A percentile compares a stretch with the other conserved stretches of the same genome.
Evolutionary conservation across 2,329 filamentous ascomycete species (phyloP).

Genomic region (Sclerotinia subarctica): DNA sequence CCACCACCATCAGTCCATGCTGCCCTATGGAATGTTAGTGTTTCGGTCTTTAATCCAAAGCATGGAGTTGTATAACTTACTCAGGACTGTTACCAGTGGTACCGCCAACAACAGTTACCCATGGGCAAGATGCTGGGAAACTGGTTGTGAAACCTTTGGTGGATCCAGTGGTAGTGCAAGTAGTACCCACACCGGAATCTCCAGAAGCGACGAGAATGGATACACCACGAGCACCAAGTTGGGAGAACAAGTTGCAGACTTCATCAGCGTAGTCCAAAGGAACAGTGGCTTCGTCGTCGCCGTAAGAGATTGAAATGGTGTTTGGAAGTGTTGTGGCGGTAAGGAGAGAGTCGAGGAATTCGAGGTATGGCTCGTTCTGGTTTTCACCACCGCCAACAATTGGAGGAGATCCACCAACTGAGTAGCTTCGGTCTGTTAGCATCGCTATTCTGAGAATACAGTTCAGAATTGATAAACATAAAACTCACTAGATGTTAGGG

Average conservation of each 20-base stretch:
- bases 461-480: background rate
- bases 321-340: constrained; percentile 54
- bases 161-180: constrained; percentile 35
- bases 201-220: constrained; percentile 49
- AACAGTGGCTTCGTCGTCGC: constrained; percentile 51
- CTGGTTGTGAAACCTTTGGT: constrained; percentile 47
- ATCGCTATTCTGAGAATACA: background rate
- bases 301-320: constrained; percentile 56
- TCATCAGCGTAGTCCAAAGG: constrained; percentile 53
- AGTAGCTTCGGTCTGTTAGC: constrained; percentile 40
- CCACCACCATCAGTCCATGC: constrained; percentile 40
- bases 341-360: constrained; percentile 58
- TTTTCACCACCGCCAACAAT: constrained; percentile 48
- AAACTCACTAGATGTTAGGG: constrained; percentile 45
- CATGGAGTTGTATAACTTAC: constrained; percentile 12
- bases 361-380: constrained; percentile 66
- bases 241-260: constrained; percentile 51
- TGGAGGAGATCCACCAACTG: constrained; percentile 54
- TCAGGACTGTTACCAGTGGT: constrained; percentile 34
- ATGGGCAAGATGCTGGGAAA: constrained; percentile 51
- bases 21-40: constrained; percentile 16
- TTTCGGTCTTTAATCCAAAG: background rate
- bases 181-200: constrained; percentile 45
- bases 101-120: constrained; percentile 48
- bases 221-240: constrained; percentile 50